Evolutionary conservation across 2,329 filamentous ascomycete species (phyloP).

Genomic region (Colletotrichum cereale): DNA sequence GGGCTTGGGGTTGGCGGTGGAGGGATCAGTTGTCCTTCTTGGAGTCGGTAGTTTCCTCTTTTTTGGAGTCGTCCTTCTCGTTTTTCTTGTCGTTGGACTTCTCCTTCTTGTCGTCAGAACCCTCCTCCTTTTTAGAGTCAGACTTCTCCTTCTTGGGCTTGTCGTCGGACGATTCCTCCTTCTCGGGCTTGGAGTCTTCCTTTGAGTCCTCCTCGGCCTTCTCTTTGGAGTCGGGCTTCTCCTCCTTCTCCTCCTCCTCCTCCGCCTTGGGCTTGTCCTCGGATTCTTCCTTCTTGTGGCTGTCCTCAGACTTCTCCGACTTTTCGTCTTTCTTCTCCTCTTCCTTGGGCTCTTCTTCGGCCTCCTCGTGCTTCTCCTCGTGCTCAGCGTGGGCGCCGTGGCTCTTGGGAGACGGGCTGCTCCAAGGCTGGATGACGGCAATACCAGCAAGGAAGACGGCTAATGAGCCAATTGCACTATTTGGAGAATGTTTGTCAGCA

Average conservation of each 20-base stretch:
- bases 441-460: slow-evolving; percentile 29
- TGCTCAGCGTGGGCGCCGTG: slow-evolving; percentile 26
- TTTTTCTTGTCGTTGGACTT: slow-evolving; percentile 20
- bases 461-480: slow-evolving; percentile 29
- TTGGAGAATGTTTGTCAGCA: not conserved
- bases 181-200: slow-evolving; percentile 39
- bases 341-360: slow-evolving; percentile 22
- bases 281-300: slow-evolving; percentile 40
- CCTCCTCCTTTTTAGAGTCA: slow-evolving; percentile 38
- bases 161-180: slow-evolving; percentile 41
- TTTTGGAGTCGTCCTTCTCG: slow-evolving; percentile 19
- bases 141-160: slow-evolving; percentile 35
- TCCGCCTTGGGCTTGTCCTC: slow-evolving; percentile 44
- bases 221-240: slow-evolving; percentile 36
- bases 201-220: slow-evolving; percentile 35
- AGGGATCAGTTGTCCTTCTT: slow-evolving; percentile 31
- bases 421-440: slow-evolving; percentile 36
- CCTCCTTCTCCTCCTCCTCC: slow-evolving; percentile 27
- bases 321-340: slow-evolving; percentile 34
- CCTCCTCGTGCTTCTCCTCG: slow-evolving; percentile 7
- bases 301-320: slow-evolving; percentile 6
- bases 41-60: slow-evolving; percentile 19
- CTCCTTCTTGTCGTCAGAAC: slow-evolving; percentile 45
- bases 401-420: slow-evolving; percentile 22
- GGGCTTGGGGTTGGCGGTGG: not conserved